These are phyloP conservation scores for Leccinum subtestaceum DNA, from an alignment of 768 basidiomycete species.

Conservation along the genomic window DNA sequence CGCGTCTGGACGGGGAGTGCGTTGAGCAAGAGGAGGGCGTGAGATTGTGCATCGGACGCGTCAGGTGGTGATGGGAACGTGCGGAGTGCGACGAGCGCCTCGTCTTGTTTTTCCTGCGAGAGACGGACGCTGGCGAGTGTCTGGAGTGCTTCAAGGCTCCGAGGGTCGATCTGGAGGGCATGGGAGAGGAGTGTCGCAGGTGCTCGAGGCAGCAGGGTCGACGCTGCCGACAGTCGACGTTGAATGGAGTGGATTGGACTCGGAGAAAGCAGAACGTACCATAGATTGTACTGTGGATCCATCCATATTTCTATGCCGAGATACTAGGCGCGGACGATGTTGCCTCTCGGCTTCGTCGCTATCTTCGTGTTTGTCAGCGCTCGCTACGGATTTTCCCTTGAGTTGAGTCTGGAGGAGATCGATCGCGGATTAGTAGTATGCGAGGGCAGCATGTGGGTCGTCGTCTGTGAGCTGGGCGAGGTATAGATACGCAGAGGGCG, in stretches of 20 bases:
- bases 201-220: conserved; percentile 77
- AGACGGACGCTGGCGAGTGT: conserved; percentile 82
- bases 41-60: conserved; percentile 25
- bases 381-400: conserved; percentile 66
- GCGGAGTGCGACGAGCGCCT: conserved; percentile 51
- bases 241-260: not conserved
- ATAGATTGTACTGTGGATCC: conserved; percentile 85
- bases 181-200: conserved; percentile 73
- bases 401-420: conserved; percentile 64
- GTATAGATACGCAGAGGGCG: conserved; percentile 81
- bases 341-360: conserved; percentile 48
- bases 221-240: conserved; percentile 49
- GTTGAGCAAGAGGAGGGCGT: conserved; percentile 33
- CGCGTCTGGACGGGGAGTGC: conserved; percentile 63
- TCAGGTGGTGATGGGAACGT: conserved; percentile 14
- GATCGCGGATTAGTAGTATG: conserved; percentile 79
- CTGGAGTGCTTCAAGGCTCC: conserved; percentile 77
- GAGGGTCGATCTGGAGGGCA: conserved; percentile 73
- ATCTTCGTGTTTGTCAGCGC: conserved; percentile 33
- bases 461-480: conserved; percentile 83
- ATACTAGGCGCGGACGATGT: conserved; percentile 67
- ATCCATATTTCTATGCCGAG: conserved; percentile 95
- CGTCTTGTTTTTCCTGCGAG: conserved; percentile 82
- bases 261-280: conserved; percentile 45
- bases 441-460: conserved; percentile 64